Percentiles rank a stretch among this genome's conserved stretches.
phyloP scores from a whole-genome alignment of 768 basidiomycete species.

The Neoboletus brunneissimus region DNA sequence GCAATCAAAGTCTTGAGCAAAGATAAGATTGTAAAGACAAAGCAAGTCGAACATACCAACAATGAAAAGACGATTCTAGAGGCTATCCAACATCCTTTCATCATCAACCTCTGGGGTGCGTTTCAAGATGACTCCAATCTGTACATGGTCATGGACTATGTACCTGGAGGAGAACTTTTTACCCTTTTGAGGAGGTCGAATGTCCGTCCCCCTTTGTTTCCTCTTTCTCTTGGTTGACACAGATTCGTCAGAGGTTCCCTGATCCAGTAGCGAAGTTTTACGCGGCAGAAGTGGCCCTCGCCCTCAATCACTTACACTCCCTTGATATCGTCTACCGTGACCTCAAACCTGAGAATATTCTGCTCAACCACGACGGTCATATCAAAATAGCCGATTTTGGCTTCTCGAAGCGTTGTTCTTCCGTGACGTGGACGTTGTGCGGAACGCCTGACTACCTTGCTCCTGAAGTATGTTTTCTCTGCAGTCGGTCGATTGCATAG shows the following conservation, averaged over 20 bases:
- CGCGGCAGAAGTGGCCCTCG: conserved; percentile 91
- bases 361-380: conserved; percentile 91
- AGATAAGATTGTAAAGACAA: conserved; percentile 86
- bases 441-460: conserved; percentile 97
- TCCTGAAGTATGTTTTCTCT: conserved; percentile 65
- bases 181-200: conserved; percentile 88
- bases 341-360: conserved; percentile 95
- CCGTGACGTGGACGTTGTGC: conserved; percentile 92
- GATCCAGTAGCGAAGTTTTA: conserved; percentile 99
- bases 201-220: conserved; percentile 43
- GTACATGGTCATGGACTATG: conserved; percentile 98
- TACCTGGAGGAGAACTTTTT: conserved; percentile 95
- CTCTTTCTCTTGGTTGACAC: conserved; percentile 8
- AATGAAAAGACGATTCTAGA: conserved; percentile 88
- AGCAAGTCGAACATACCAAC: conserved; percentile 97
- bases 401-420: conserved; percentile 86
- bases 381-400: conserved; percentile 98
- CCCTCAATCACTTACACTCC: conserved; percentile 84
- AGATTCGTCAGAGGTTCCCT: conserved; percentile 70
- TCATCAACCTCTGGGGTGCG: conserved; percentile 94
- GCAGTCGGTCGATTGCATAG: conserved; percentile 13
- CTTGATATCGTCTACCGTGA: conserved; percentile 95
- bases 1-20: conserved; percentile 95
- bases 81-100: conserved; percentile 85
- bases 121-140: conserved; percentile 91